These are phyloP conservation scores for Aspergillus sclerotiicarbonarius DNA, from an alignment of 495 filamentous ascomycete genomes.

Conservation along the genomic window DNA sequence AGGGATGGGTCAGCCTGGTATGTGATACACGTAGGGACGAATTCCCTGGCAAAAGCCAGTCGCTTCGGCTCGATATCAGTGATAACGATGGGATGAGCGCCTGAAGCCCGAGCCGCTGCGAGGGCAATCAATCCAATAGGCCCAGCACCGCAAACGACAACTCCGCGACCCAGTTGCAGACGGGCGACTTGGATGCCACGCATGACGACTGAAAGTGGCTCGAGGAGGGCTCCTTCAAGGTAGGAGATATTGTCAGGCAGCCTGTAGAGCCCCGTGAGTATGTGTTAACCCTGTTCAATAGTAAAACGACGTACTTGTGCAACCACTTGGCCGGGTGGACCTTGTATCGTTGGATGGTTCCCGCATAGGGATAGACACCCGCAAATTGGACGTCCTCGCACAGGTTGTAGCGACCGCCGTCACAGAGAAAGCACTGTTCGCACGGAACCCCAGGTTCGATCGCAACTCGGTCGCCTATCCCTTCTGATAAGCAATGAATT, in stretches of 20 bases:
- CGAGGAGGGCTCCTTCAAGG: conserved; percentile 68
- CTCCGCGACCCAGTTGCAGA: conserved; percentile 49
- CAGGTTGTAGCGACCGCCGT: conserved; percentile 71
- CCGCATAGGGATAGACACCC: conserved; percentile 57
- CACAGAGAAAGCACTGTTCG: conserved; percentile 60
- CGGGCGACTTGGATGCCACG: conserved; percentile 61
- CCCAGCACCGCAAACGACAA: conserved; percentile 74
- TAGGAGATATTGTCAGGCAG: conserved; percentile 61
- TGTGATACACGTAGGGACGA: conserved; percentile 53
- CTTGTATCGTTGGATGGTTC: conserved; percentile 58
- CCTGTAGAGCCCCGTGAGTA: conserved; percentile 3
- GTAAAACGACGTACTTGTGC: conserved; percentile 40
- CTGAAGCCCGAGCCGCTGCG: conserved; percentile 57
- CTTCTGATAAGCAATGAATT: conserved; percentile 1
- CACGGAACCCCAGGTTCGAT: conserved; percentile 76
- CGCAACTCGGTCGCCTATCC: conserved; percentile 65
- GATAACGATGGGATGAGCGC: conserved; percentile 62
- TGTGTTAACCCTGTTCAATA: neutral
- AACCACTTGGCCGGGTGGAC: conserved; percentile 61
- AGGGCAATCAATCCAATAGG: conserved; percentile 69
- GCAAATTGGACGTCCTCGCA: conserved; percentile 71
- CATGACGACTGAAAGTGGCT: conserved; percentile 74
- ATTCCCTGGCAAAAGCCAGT: conserved; percentile 56
- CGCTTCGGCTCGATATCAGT: conserved; percentile 58
- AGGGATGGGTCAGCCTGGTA: conserved; percentile 49